Percentiles rank a stretch among this genome's conserved stretches.
Conservation (phyloP, 108 stramenopile species). For the Schizochytrium sp. region DNA sequence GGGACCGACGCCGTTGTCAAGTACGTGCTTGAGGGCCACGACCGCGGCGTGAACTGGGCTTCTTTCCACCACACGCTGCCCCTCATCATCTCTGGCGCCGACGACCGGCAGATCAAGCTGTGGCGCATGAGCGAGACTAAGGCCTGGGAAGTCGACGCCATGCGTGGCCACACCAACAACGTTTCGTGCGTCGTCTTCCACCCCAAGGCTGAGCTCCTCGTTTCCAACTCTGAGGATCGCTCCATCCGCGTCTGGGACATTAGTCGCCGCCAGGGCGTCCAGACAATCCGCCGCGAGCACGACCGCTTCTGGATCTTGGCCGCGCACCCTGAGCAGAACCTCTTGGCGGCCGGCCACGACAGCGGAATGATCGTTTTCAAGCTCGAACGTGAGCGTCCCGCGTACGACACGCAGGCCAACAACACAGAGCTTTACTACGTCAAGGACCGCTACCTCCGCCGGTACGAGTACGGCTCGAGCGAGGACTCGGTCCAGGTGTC, state of each 20-base stretch:
- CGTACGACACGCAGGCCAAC: conserved; percentile 61
- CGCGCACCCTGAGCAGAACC: conserved; percentile 81
- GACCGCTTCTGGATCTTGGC: conserved; percentile 97
- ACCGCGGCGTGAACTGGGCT: conserved; percentile 99
- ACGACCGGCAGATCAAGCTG: conserved; percentile 97
- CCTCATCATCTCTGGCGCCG: conserved; percentile 87
- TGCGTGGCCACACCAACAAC: conserved; percentile 98
- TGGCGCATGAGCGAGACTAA: conserved; percentile 98
- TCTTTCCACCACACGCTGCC: conserved; percentile 95
- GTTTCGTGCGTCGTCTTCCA: conserved; percentile 96
- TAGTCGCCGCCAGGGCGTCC: conserved; percentile 87
- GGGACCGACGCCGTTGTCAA: conserved; percentile 97
- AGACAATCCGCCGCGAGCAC: conserved; percentile 94
- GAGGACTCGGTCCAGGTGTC: conserved; percentile 80
- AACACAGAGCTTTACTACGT: conserved; percentile 77
- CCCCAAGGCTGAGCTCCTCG: conserved; percentile 92
- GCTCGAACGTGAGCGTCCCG: conserved; percentile 91
- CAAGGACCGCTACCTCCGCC: conserved; percentile 85
- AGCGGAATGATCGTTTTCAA: conserved; percentile 99
- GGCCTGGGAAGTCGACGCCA: conserved; percentile 99
- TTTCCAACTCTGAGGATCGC: conserved; percentile 93
- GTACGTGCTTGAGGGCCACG: conserved; percentile 97
- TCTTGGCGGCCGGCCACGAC: conserved; percentile 97
- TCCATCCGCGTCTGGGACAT: conserved; percentile 98
- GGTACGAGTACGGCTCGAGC: conserved; percentile 74